Percentiles rank a stretch among this genome's conserved stretches.
phyloP scores from a whole-genome alignment of 805 yeast genomes.

The Metschnikowia orientalis region DNA sequence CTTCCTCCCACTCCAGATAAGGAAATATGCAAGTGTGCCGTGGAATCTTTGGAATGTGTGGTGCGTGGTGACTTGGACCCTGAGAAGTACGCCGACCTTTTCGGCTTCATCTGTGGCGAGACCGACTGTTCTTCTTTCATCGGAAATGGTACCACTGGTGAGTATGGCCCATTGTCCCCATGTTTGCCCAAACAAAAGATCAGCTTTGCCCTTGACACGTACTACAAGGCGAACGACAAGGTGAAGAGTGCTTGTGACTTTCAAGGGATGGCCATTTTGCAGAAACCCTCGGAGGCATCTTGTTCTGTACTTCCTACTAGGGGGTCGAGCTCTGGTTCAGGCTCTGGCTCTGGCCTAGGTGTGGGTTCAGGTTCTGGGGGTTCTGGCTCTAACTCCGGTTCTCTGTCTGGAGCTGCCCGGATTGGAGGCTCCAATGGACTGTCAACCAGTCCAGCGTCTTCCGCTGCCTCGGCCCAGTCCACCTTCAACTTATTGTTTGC shows the following conservation, averaged over 20 bases:
- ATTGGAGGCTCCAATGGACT: too few species aligned
- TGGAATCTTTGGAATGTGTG: constrained; percentile 32
- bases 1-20: constrained; percentile 45
- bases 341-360: constrained; percentile 18
- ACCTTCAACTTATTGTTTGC: too few species aligned
- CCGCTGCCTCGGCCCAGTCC: too few species aligned
- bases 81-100: constrained; percentile 34
- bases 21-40: constrained; percentile 35
- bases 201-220: constrained; percentile 36
- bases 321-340: constrained; percentile 24
- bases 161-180: constrained; percentile 40
- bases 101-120: constrained; percentile 29
- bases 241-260: constrained; percentile 58
- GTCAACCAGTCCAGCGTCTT: too few species aligned
- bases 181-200: constrained; percentile 35
- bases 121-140: constrained; percentile 36
- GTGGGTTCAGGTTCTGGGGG: constrained; percentile 1
- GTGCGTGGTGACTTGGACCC: constrained; percentile 25
- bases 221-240: constrained; percentile 40
- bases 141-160: constrained; percentile 37
- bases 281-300: constrained; percentile 45
- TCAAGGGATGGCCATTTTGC: constrained; percentile 45
- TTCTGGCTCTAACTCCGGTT: not conserved
- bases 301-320: too few species aligned
- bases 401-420: not conserved